phyloP scores from a whole-genome alignment of 345 rosid genomes.

The Bruguiera gymnorhiza region DNA sequence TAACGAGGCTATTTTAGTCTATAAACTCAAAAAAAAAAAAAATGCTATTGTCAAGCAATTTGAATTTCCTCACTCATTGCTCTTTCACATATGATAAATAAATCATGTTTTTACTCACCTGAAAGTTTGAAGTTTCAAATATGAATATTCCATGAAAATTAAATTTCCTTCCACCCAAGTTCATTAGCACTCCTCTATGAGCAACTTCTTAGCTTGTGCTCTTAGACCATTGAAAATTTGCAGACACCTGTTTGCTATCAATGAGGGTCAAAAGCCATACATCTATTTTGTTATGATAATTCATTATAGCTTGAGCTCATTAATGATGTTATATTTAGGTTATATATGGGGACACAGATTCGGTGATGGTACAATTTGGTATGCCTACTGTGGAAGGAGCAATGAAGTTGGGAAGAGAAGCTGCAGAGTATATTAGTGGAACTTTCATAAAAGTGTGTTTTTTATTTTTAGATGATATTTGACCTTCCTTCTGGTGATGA shows the following conservation, averaged over 20 bases:
- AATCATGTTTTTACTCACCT: too few relatives aligned
- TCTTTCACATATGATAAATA: too few relatives aligned
- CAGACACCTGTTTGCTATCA: neutral
- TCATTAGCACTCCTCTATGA: neutral
- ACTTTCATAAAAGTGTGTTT: conserved; percentile 70
- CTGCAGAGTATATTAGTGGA: conserved; percentile 82
- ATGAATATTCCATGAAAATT: neutral
- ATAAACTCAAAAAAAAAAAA: too few relatives aligned
- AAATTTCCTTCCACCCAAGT: neutral
- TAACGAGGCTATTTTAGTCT: too few relatives aligned
- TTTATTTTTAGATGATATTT: neutral
- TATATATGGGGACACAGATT: conserved; percentile 97
- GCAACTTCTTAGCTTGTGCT: neutral
- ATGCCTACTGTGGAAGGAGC: conserved; percentile 70
- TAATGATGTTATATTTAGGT: conserved; percentile 43
- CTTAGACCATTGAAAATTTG: neutral
- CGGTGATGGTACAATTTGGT: conserved; percentile 99
- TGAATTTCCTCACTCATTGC: too few relatives aligned
- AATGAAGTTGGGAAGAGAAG: conserved; percentile 92
- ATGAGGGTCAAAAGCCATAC: conserved; percentile 8
- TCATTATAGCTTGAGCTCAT: neutral
- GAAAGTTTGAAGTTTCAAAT: too few relatives aligned
- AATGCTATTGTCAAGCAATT: too few relatives aligned
- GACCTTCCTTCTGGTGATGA: neutral
- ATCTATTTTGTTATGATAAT: neutral